Conservation (phyloP, 2,329 filamentous ascomycete genomes). For the Aspergillus sp. region DNA sequence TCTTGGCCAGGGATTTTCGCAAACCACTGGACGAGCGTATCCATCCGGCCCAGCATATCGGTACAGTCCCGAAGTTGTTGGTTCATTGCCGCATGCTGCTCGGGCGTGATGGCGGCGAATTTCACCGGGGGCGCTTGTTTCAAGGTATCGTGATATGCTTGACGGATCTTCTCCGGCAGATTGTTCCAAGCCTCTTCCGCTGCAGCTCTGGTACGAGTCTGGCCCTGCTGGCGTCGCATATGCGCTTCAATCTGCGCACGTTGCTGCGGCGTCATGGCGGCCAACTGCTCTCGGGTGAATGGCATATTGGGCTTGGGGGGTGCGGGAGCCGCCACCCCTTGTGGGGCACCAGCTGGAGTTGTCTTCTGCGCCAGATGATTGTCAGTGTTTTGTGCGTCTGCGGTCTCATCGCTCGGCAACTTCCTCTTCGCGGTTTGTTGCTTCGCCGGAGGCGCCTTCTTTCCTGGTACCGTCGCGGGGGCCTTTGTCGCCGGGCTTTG, state of each 20-base stretch:
- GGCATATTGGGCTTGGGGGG: slow-evolving; percentile 20
- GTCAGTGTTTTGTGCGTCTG: slow-evolving; percentile 35
- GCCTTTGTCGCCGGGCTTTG: slow-evolving; percentile 27
- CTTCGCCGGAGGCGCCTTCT: slow-evolving; percentile 15
- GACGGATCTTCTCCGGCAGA: slow-evolving; percentile 37
- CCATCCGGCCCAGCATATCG: slow-evolving; percentile 43
- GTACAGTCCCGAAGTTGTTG: slow-evolving; percentile 40
- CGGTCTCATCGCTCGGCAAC: slow-evolving; percentile 45
- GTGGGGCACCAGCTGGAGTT: slow-evolving; percentile 18
- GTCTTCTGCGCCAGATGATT: slow-evolving; percentile 29
- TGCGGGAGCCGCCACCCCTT: slow-evolving; percentile 18
- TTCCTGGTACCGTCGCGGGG: slow-evolving; percentile 29
- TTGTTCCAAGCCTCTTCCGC: slow-evolving; percentile 40
- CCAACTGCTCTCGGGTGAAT: slow-evolving; percentile 35
- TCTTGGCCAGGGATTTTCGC: slow-evolving; percentile 40
- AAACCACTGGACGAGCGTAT: slow-evolving; percentile 40
- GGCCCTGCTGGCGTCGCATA: slow-evolving; percentile 33
- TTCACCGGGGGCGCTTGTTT: slow-evolving; percentile 29
- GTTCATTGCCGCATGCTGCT: slow-evolving; percentile 37
- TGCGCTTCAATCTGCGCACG: slow-evolving; percentile 36
- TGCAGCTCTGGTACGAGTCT: slow-evolving; percentile 30
- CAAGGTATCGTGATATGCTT: slow-evolving; percentile 38
- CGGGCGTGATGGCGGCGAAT: slow-evolving; percentile 35
- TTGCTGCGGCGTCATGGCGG: slow-evolving; percentile 42
- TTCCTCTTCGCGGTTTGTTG: slow-evolving; percentile 44